Conservation (phyloP, 1,284 basidiomycete genomes). For the Cutaneotrichosporon spelunceum region DNA sequence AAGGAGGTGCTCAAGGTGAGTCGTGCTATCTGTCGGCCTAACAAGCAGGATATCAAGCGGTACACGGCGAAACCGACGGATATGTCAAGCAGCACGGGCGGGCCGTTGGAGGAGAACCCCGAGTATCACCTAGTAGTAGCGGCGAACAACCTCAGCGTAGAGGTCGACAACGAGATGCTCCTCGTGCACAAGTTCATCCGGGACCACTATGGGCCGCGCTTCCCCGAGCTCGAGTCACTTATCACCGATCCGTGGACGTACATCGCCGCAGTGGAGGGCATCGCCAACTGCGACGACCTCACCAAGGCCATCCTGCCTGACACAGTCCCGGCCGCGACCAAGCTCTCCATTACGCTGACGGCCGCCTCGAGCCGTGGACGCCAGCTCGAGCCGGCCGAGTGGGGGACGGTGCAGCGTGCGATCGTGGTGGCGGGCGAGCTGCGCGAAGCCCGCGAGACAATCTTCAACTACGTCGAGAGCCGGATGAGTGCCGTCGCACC, state of each 20-base stretch:
- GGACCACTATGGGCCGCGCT: slow-evolving; percentile 93
- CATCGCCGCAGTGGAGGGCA: slow-evolving; percentile 80
- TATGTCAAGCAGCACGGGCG: slow-evolving; percentile 60
- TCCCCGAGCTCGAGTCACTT: slow-evolving; percentile 94
- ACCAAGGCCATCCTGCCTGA: slow-evolving; percentile 76
- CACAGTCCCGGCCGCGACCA: slow-evolving; percentile 82
- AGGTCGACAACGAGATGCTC: slow-evolving; percentile 96
- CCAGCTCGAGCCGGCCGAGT: slow-evolving; percentile 66
- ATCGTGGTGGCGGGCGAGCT: slow-evolving; percentile 83
- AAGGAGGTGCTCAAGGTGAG: slow-evolving; percentile 74
- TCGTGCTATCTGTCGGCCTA: slow-evolving; percentile 8
- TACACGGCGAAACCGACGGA: slow-evolving; percentile 74
- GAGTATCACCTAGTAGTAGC: slow-evolving; percentile 96
- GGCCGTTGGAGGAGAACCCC: slow-evolving; percentile 82
- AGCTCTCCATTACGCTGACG: slow-evolving; percentile 94
- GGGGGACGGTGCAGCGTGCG: slow-evolving; percentile 76
- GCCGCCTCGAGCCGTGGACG: slow-evolving; percentile 86
- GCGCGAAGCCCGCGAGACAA: slow-evolving; percentile 86
- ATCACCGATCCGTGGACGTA: slow-evolving; percentile 89
- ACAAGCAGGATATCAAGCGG: slow-evolving; percentile 75
- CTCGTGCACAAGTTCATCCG: slow-evolving; percentile 99
- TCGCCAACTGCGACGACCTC: slow-evolving; percentile 82
- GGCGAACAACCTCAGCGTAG: slow-evolving; percentile 96
- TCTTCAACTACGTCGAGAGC: slow-evolving; percentile 98
- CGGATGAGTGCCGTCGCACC: slow-evolving; percentile 97